Base-by-base conservation (phyloP, 352 stramenopile genomes). In the Phytophthora litchii region DNA sequence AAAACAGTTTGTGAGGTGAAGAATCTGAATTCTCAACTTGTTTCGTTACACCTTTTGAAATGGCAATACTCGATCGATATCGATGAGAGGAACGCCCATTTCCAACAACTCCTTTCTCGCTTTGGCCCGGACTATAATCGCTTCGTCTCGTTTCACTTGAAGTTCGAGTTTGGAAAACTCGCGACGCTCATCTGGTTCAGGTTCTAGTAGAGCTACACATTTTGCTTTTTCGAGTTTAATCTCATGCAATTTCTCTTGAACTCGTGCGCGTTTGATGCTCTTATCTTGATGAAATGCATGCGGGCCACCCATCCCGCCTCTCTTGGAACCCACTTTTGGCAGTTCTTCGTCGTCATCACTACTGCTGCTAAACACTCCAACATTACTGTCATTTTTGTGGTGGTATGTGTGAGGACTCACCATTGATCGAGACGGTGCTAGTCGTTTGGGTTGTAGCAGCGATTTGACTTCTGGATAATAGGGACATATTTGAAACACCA, bases 161-260 rank as follows among this genome's bases (percentile, higher is more conserved):
- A 80, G 53, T 40, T 80, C 72, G 27, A 78, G 60, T 23, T 75
- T 63, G 45, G 76, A 74, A 27, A 80, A 56, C 49, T 63, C 60
- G 17, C 70, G 56, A 23, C 70, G 60, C 21, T 74, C 48, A 31
- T 64, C 32, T 29, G 56, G 50, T 31, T 80, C 44, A 13, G 51
- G 38, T 29, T 59, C 41, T 29, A 55, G 40, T n/a, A 57, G 1
- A 8, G 40, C 11, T n/a, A 48, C 34, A 23, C 41, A 25, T 17
- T 34, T 47, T n/a, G 42, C 23, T 4, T 48, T 29, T 6, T 40
- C 38, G 29, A 50, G 27, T 13, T 43, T 34, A 14, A 37, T 16
- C 14, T 43, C 34, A 9, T 37, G 4, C 32, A 37, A 12, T 12
- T 53, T 20, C 10, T 37, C 14, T 27, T 52, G 13, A 3, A 48